phyloP scores from a whole-genome alignment of 306 rosid genomes.

The Quercus aquifolioides region DNA sequence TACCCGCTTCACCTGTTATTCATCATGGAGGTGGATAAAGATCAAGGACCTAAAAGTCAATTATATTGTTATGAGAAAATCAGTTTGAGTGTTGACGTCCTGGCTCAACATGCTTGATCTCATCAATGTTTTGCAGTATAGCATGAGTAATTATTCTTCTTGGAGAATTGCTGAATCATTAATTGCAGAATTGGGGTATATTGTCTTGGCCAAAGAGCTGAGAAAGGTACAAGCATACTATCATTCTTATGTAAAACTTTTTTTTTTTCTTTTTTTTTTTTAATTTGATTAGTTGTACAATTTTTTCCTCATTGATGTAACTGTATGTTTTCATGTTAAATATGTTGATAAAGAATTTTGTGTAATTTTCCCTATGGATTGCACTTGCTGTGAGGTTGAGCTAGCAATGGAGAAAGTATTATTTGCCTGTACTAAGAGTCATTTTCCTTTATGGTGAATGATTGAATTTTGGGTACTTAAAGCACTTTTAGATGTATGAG shows the following conservation, averaged over 20 bases:
- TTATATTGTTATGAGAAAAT: not conserved
- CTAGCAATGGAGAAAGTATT: too few relatives aligned
- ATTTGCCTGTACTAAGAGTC: too few relatives aligned
- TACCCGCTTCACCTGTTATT: not conserved
- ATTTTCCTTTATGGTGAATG: too few relatives aligned
- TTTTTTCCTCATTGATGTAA: not conserved
- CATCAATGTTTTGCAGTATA: not conserved
- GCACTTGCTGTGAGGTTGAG: too few relatives aligned
- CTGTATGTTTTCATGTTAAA: not conserved
- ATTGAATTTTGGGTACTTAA: too few relatives aligned
- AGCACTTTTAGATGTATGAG: too few relatives aligned
- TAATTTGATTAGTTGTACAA: not conserved
- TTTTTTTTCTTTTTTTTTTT: not conserved
- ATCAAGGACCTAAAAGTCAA: not conserved
- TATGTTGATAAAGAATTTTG: too few relatives aligned
- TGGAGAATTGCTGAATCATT: not conserved
- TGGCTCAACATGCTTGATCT: not conserved
- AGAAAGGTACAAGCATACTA: not conserved
- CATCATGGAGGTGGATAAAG: not conserved
- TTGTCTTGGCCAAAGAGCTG: not conserved
- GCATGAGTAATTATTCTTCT: not conserved
- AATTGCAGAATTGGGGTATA: not conserved
- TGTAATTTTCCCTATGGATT: too few relatives aligned
- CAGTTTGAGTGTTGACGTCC: not conserved
- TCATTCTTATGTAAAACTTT: not conserved